Conservation (phyloP, 345 rosid genomes). For the Pugionium dolabratum region DNA sequence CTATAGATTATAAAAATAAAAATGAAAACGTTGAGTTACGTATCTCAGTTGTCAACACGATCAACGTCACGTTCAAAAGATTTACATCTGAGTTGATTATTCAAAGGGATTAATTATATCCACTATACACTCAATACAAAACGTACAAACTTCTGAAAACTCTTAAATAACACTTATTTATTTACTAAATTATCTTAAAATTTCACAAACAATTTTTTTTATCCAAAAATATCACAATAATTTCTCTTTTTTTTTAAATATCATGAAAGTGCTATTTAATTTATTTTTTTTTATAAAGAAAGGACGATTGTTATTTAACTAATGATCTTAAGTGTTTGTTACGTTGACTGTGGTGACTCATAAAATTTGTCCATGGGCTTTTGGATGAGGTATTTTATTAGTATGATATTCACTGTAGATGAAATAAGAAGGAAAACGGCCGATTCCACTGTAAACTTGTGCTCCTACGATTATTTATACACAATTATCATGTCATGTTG, state of each 20-base stretch:
- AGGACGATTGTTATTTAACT: constrained; percentile 3
- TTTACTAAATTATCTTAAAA: no score
- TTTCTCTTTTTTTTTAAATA: no score
- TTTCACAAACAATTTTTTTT: no score
- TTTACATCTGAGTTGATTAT: constrained; percentile 22
- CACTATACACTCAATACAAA: constrained; percentile 31
- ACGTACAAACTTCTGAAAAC: constrained; percentile 29
- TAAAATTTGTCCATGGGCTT: constrained; percentile 13
- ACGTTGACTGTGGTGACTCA: constrained; percentile 26
- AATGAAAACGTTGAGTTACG: constrained; percentile 19
- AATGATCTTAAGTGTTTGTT: constrained; percentile 13
- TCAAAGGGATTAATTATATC: constrained; percentile 21
- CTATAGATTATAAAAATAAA: constrained; percentile 11
- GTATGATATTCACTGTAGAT: neutral
- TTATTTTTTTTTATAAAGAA: no score
- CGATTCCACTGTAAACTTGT: no score
- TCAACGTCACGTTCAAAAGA: constrained; percentile 21
- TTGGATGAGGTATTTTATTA: neutral
- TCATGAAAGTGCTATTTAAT: no score
- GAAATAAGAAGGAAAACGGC: no score
- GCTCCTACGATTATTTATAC: no score
- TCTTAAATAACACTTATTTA: no score
- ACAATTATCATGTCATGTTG: no score
- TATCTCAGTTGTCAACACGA: constrained; percentile 21
- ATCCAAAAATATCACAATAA: no score